These are phyloP conservation scores for Porphyra umbilicalis DNA, from an alignment of 31 red algal species.

Conservation along the genomic window DNA sequence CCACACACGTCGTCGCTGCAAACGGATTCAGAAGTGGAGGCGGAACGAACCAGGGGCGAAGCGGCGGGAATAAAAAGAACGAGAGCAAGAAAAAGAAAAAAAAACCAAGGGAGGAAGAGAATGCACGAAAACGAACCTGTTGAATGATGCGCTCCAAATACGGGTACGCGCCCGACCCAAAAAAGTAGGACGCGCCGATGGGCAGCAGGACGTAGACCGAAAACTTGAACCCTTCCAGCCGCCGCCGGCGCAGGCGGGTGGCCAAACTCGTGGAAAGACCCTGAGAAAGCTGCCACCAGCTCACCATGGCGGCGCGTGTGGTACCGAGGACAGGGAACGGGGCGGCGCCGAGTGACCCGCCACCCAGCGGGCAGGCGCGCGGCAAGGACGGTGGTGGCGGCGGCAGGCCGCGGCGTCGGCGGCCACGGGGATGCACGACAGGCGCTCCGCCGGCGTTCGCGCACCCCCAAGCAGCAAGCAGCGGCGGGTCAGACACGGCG, in stretches of 20 bases:
- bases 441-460: no score
- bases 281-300: not conserved
- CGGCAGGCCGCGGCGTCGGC: no score
- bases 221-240: slow-evolving; percentile 73
- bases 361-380: no score
- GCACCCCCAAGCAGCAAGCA: no score
- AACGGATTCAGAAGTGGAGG: no score
- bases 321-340: no score
- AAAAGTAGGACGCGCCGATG: slow-evolving; percentile 42
- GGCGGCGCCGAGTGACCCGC: no score
- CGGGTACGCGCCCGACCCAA: slow-evolving; percentile 58
- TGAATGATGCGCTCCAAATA: slow-evolving; percentile 59
- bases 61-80: not conserved
- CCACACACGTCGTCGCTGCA: no score
- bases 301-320: not conserved
- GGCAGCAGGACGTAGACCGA: slow-evolving; percentile 52
- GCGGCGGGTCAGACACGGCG: no score
- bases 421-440: no score
- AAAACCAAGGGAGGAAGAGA: not conserved
- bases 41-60: not conserved
- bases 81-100: not conserved
- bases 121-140: slow-evolving; percentile 10
- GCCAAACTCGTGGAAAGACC: not conserved
- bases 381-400: not conserved
- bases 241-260: slow-evolving; percentile 16